These are phyloP conservation scores for Clonostachys rhizophaga DNA, from an alignment of 2,329 filamentous ascomycete species.

Conservation along the genomic window DNA sequence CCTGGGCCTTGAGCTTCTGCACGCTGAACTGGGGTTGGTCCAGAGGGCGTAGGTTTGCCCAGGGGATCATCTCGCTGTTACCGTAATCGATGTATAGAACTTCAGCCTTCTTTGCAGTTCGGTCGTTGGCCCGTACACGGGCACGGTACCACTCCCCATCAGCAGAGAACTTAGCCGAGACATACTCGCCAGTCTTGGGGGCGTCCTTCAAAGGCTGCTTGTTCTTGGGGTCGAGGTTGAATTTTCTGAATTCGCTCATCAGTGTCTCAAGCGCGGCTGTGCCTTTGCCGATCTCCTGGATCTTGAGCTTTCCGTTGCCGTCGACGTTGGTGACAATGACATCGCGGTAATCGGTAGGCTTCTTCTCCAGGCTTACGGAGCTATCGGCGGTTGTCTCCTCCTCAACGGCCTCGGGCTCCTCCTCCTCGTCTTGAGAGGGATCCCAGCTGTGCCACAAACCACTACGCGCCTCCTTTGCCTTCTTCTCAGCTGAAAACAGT, in stretches of 20 bases:
- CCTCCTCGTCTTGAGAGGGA: slow-evolving; percentile 74
- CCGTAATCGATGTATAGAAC: slow-evolving; percentile 95
- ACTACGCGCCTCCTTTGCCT: slow-evolving; percentile 83
- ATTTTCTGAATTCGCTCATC: slow-evolving; percentile 87
- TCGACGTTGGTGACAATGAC: slow-evolving; percentile 91
- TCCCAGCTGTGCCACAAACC: slow-evolving; percentile 94
- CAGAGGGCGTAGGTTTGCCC: slow-evolving; percentile 79
- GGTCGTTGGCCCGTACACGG: slow-evolving; percentile 86
- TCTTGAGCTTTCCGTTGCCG: slow-evolving; percentile 74
- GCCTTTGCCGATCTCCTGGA: slow-evolving; percentile 85
- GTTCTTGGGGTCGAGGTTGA: slow-evolving; percentile 83
- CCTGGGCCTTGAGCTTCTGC: slow-evolving; percentile 82
- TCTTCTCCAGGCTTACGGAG: slow-evolving; percentile 58
- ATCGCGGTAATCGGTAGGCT: slow-evolving; percentile 80
- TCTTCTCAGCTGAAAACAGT: slow-evolving; percentile 80
- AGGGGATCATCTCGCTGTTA: slow-evolving; percentile 85
- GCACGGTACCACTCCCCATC: slow-evolving; percentile 96
- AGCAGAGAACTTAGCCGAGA: slow-evolving; percentile 84
- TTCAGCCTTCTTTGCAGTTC: slow-evolving; percentile 81
- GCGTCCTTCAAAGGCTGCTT: slow-evolving; percentile 66
- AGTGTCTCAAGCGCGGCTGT: slow-evolving; percentile 80
- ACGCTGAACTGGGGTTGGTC: slow-evolving; percentile 72
- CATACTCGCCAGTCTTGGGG: slow-evolving; percentile 87
- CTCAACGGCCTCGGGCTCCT: slow-evolving; percentile 43
- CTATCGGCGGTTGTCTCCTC: slow-evolving; percentile 43